Evolutionary conservation across 176 grass and related monocot species (phyloP).

Genomic region (Cocos nucifera): DNA sequence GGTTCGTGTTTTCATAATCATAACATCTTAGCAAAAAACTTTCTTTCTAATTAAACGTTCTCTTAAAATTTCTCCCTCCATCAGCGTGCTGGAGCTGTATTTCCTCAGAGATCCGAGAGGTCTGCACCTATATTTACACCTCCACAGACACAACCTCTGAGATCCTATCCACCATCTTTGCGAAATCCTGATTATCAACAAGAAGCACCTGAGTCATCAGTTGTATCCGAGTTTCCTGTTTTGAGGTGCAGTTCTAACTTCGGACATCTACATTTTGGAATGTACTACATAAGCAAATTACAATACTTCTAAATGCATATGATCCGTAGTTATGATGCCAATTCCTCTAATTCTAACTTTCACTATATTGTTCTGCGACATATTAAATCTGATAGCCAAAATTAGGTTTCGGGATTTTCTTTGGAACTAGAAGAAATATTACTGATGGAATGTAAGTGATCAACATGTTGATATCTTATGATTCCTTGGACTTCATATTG

Average conservation of each 20-base stretch:
- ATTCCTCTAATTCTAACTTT: no score
- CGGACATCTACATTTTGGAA: not conserved
- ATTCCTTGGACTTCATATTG: no score
- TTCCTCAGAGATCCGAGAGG: conserved; percentile 68
- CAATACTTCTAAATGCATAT: not conserved
- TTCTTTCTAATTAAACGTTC: no score
- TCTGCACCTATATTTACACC: conserved; percentile 71
- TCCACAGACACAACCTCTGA: conserved; percentile 47
- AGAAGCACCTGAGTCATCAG: conserved; percentile 72
- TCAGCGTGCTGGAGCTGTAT: conserved; percentile 87
- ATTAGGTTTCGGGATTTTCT: no score
- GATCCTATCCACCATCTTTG: conserved; percentile 46
- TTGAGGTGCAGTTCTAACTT: conserved; percentile 48
- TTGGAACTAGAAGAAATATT: no score
- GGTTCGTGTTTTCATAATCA: no score
- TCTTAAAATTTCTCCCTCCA: conserved; percentile 5
- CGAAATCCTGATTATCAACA: conserved; percentile 71
- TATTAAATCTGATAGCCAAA: no score
- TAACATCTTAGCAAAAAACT: no score
- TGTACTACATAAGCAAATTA: not conserved
- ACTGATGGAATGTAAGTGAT: no score
- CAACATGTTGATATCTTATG: no score
- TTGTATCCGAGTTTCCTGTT: conserved; percentile 66
- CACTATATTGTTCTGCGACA: no score
- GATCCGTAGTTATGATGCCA: not conserved